Base-by-base conservation (phyloP, 2,329 filamentous ascomycete genomes). In the Xylaria multiplex region DNA sequence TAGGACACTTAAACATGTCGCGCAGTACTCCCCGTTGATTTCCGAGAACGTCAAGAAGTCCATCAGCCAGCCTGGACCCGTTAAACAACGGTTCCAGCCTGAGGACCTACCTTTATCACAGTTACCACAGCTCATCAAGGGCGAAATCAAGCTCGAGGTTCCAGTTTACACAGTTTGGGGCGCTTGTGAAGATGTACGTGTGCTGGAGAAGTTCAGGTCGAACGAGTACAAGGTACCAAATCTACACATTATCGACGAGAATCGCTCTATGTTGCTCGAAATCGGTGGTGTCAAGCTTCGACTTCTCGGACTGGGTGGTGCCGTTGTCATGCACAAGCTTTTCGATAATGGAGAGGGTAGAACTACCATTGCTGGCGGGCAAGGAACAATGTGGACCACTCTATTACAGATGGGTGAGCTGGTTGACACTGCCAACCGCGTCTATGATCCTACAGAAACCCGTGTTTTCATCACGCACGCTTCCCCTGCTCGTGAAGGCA, bases 361-460 rank as follows among this genome's bases (percentile, higher is more conserved):
- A 80, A 99, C 96, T 57, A 99, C 96, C 1, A 99, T 99, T 80
- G 96, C 96, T 24, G 96, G 96, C 77, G 96, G 96, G 22, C 96
- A 99, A 80, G 96, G 96, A 68, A 99, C 96, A 52, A 99, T 99
- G 96, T 99, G 96, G 96, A 99, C 96, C 7, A 99, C 96, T 6
- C 84, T 99, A 35, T 82, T 99, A 70, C 96, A 99, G 81, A 99
- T 99, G 91, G 96, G 96, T 59, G 96, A 99, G 81, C 85, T 99
- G 56, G 93, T 99, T 60, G 96, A 99, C 78, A 99, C 96, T 3
- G 96, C 96, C 19, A 97, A 97, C 80, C 93, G 96, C 74, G 96
- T 99, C 66, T 99, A 98, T 81, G 96, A 99, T 77, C 96, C 96
- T 2, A 97, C 95, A 66, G 96, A 99, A 81, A 99, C 96, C 42